Evolutionary conservation across 768 basidiomycete genomes (phyloP).

Genomic region (Agrocybe chaxingu): DNA sequence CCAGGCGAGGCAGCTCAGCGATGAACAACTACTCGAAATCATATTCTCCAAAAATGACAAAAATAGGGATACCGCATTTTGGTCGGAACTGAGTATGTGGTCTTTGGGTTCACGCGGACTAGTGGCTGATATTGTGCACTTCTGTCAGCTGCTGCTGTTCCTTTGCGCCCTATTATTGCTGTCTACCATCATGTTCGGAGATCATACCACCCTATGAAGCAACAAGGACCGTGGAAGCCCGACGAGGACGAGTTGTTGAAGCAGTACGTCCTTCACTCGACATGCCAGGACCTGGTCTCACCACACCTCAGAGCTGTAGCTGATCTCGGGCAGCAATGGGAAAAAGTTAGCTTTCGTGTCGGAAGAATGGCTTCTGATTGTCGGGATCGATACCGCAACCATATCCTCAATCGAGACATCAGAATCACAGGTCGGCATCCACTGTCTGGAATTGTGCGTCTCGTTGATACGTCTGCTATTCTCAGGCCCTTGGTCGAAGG

Average conservation of each 20-base stretch:
- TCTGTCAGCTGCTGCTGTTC: conserved; percentile 58
- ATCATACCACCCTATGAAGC: conserved; percentile 62
- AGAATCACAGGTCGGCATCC: conserved; percentile 50
- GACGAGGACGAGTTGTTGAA: conserved; percentile 63
- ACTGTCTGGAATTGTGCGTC: not conserved
- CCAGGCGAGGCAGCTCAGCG: conserved; percentile 49
- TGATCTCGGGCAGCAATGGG: conserved; percentile 76
- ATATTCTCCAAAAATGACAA: conserved; percentile 69
- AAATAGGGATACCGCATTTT: conserved; percentile 63
- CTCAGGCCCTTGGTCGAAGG: conserved; percentile 69
- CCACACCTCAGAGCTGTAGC: conserved; percentile 53
- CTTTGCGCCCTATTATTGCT: conserved; percentile 75
- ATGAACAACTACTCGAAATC: conserved; percentile 55
- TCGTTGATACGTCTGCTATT: not conserved
- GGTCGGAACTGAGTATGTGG: conserved; percentile 74
- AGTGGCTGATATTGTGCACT: conserved; percentile 5
- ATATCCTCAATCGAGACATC: conserved; percentile 64
- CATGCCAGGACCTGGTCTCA: not conserved
- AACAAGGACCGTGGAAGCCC: conserved; percentile 66
- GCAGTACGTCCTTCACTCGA: conserved; percentile 42
- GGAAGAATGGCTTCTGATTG: conserved; percentile 80
- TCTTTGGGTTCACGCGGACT: not conserved
- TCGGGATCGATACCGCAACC: conserved; percentile 83
- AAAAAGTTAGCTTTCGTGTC: conserved; percentile 67
- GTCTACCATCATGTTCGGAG: conserved; percentile 82